Evolutionary conservation across 2,329 filamentous ascomycete genomes (phyloP).

Genomic region (Botrytis squamosa): DNA sequence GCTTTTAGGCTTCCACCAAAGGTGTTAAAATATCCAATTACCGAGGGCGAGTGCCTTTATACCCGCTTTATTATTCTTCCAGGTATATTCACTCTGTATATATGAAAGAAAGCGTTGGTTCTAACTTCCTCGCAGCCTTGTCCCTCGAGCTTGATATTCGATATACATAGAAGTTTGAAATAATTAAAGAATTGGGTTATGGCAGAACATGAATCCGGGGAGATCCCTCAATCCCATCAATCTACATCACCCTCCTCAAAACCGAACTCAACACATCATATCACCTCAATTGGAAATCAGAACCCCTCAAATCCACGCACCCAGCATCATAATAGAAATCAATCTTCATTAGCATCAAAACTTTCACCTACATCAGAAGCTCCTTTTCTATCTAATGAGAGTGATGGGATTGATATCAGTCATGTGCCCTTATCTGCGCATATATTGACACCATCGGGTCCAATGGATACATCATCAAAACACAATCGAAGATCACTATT

Average conservation of each 20-base stretch:
- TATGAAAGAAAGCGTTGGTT: neutral
- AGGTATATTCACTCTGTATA: conserved; percentile 8
- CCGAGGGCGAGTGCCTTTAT: neutral
- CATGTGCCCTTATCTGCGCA: conserved; percentile 29
- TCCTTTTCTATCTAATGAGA: conserved; percentile 2
- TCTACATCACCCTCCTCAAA: neutral
- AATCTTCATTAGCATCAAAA: neutral
- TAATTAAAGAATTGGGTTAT: neutral
- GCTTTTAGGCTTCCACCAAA: conserved; percentile 13
- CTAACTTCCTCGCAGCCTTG: neutral
- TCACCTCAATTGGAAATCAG: neutral
- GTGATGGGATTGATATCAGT: conserved; percentile 33
- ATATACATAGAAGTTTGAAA: neutral
- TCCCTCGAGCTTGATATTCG: neutral
- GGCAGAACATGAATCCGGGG: conserved; percentile 10
- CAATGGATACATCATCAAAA: conserved; percentile 14
- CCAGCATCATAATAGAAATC: neutral
- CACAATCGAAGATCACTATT: conserved; percentile 21
- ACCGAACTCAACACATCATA: neutral
- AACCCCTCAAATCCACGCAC: neutral
- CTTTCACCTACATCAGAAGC: neutral
- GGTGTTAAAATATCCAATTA: too few relatives aligned
- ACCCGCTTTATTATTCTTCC: neutral
- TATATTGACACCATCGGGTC: neutral
- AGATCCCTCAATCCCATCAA: neutral